Base-by-base conservation (phyloP, 805 yeast species). In the Candida silvatica region DNA sequence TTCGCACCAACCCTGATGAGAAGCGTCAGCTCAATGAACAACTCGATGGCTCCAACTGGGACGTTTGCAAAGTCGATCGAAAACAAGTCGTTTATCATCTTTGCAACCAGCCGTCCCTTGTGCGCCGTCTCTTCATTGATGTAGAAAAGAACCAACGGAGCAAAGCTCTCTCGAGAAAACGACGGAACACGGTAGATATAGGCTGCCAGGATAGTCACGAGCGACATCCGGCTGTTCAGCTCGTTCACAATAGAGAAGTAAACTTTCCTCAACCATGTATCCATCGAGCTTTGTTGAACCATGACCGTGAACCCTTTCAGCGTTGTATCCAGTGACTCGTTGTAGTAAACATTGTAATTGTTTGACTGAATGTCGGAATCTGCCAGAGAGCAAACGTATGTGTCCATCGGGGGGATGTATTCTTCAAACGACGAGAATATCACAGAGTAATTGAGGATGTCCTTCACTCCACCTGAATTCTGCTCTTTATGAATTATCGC, bases 1-100 rank as follows among this genome's bases (percentile, higher is more conserved):
- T 58, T 59, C 0, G 64, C 56, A 2, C 69, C 75, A 5, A 62
- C 46, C 35, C 78, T 51, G 3, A 72, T 45, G 4, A 58, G 38
- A 4, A 70, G 33, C 12, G 50, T 52, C 15, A 59, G 31, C 30
- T 60, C 59, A 14, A 59, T 35, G 33, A 62, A 49, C 5, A 52
- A 24, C 6, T 41, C 36, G 20, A 45, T 38, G 1, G 49, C 38
- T 2, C 47, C 48, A 2, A 14, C 29, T 0, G 52, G 25, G 0
- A 44, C 2, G 2, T 17, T 19, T 2, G 23, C 7, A 4, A 36
- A 27, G 11, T 48, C 51, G 6, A 40, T 27, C 0, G 42, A 30
- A 34, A 59, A 49, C 26, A 55, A 47, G 8, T 41, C 38, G 3
- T 32, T 34, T 3, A 62, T 37, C 46, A 58, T 32, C 11, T 28